These are phyloP conservation scores for Phaseolus coccineus DNA, from an alignment of 331 rosid genomes.

Conservation along the genomic window DNA sequence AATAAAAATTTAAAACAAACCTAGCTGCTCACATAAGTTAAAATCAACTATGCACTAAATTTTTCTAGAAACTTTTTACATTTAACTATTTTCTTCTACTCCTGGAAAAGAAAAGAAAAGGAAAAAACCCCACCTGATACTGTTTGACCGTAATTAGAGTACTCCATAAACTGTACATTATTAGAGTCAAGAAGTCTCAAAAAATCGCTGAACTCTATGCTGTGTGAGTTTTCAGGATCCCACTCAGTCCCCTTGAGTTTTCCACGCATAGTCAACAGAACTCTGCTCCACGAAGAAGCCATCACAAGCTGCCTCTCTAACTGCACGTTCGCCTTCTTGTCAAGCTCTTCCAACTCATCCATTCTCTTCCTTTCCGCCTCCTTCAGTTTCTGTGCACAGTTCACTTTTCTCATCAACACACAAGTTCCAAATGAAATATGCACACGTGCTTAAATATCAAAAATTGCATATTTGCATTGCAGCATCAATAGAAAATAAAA, in stretches of 20 bases:
- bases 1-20: not conserved
- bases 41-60: not conserved
- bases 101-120: constrained; percentile 5
- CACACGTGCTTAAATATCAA: not conserved
- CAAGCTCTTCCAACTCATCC: constrained; percentile 76
- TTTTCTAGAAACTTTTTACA: not conserved
- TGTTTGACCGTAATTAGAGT: constrained; percentile 90
- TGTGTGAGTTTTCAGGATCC: constrained; percentile 94
- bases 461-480: not conserved
- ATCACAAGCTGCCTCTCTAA: constrained; percentile 96
- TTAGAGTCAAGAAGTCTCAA: constrained; percentile 78
- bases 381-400: constrained; percentile 72
- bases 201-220: constrained; percentile 84
- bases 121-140: constrained; percentile 66
- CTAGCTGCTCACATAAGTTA: not conserved
- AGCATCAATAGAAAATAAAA: not conserved
- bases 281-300: constrained; percentile 93
- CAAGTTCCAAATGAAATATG: not conserved
- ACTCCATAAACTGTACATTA: constrained; percentile 83
- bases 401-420: constrained; percentile 2
- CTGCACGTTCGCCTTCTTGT: constrained; percentile 81
- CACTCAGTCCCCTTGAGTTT: constrained; percentile 90
- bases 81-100: not conserved
- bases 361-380: constrained; percentile 75
- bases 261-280: constrained; percentile 75